Base-by-base conservation (phyloP, 2,329 filamentous ascomycete species). In the Magnaporthiopsis incrustans region DNA sequence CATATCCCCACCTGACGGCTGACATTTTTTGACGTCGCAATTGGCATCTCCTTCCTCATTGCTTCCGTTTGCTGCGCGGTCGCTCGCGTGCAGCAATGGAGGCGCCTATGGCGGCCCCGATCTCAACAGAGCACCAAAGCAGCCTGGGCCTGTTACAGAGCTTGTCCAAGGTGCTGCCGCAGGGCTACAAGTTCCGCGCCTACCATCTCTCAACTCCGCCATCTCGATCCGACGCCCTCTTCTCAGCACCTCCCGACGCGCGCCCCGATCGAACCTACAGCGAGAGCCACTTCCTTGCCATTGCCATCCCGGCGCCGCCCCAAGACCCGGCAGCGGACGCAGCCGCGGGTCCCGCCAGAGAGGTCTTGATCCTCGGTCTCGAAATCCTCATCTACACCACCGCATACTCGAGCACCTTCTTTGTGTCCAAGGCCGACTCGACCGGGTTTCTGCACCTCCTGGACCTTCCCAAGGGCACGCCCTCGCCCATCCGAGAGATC, bases 351-450 rank as follows among this genome's bases (percentile, higher is more conserved):
- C 64, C 64, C 12, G 69, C 70, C 32, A 73, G 76, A 61, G 67
- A 86, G 67, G 82, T 96, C 1, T 77, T 97, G 8, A 82, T 94
- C 11, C 88, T 96, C 65, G 94, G 90, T 22, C 83, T 99, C 67
- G 95, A 99, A 73, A 82, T 97, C 62, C 82, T 95, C 70, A 84
- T 99, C 66, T 99, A 96, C 76, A 90, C 87, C 0, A 97, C 93
- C 0, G 84, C 85, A 59, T 84, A 85, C 69, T 84, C 92, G 30
- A 96, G 90, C 1, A 97, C 91, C 4, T 83, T 98, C 63, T 99
- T 99, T 74, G 89, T 99, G 30, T 94, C 93, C 67, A 99, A 99
- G 76, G 95, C 95, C 61, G 95, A 99, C 77, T 97, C 95, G 12
- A 97, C 94, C 0, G 95, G 96, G 30, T 96, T 92, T 73, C 78